These are phyloP conservation scores for Ceratocystis alfenasii DNA, from an alignment of 2,329 filamentous ascomycete species.

Conservation along the genomic window DNA sequence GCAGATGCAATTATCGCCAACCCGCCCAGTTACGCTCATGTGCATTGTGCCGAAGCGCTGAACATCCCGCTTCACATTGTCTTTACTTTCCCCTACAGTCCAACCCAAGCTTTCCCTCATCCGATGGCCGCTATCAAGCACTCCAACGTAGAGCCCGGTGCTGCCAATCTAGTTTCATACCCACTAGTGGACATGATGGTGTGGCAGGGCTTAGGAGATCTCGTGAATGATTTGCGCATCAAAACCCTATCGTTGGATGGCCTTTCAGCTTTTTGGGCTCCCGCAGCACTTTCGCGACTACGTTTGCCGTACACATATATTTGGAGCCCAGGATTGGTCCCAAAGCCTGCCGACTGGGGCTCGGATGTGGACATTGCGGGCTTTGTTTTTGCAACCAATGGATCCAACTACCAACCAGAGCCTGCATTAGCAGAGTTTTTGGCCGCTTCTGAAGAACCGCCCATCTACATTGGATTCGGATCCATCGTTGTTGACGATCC, in stretches of 20 bases:
- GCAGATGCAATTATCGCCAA: constrained; percentile 79
- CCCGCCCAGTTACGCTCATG: constrained; percentile 63
- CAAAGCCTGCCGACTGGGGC: constrained; percentile 58
- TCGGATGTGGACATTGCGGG: constrained; percentile 61
- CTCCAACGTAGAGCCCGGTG: constrained; percentile 57
- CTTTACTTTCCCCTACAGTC: constrained; percentile 78
- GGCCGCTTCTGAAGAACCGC: constrained; percentile 39
- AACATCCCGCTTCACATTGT: constrained; percentile 71
- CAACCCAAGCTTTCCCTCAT: constrained; percentile 64
- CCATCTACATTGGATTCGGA: constrained; percentile 66
- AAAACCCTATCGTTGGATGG: constrained; percentile 60
- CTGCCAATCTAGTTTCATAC: constrained; percentile 72
- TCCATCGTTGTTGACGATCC: constrained; percentile 65
- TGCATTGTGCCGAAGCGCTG: constrained; percentile 68
- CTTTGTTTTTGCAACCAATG: constrained; percentile 64
- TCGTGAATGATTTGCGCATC: constrained; percentile 62
- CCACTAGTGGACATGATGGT: constrained; percentile 75
- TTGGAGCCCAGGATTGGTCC: constrained; percentile 54
- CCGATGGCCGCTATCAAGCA: constrained; percentile 64
- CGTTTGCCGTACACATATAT: constrained; percentile 67
- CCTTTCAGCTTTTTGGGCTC: constrained; percentile 65
- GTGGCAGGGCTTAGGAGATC: constrained; percentile 76
- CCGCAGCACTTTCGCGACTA: constrained; percentile 57
- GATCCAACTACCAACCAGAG: constrained; percentile 48
- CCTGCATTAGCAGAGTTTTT: constrained; percentile 45